Evolutionary conservation across 1,284 basidiomycete species (phyloP).

Genomic region (Ustilago vetiveriae): DNA sequence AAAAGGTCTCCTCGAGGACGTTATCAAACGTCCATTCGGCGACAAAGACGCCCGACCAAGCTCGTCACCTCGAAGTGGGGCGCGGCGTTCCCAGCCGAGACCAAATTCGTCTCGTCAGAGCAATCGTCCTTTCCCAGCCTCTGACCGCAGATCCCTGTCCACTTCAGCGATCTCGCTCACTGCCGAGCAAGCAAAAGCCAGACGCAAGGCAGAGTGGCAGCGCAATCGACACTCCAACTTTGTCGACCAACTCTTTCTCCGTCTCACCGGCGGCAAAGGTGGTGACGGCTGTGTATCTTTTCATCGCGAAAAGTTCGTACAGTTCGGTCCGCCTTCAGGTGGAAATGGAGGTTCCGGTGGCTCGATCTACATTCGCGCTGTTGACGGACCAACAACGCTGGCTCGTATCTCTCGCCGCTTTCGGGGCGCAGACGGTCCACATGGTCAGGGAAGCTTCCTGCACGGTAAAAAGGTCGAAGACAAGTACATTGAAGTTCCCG

Average conservation of each 20-base stretch:
- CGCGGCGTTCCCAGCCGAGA: background rate
- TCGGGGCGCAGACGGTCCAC: constrained; percentile 55
- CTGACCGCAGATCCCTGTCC: constrained; percentile 4
- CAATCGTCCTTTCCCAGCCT: background rate
- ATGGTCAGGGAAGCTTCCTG: constrained; percentile 61
- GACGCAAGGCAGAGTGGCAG: constrained; percentile 56
- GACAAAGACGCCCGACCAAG: background rate
- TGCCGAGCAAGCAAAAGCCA: constrained; percentile 30
- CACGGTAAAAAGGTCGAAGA: constrained; percentile 56
- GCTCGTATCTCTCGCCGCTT: constrained; percentile 53
- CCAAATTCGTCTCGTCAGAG: background rate
- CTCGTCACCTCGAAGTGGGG: background rate
- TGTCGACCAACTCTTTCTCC: constrained; percentile 57
- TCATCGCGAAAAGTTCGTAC: constrained; percentile 64
- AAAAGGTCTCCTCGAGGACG: constrained; percentile 1
- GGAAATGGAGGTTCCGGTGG: constrained; percentile 64
- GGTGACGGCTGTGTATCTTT: constrained; percentile 66
- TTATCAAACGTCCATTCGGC: background rate
- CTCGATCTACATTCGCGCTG: constrained; percentile 56
- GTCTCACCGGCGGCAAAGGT: constrained; percentile 57
- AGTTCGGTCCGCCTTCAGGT: constrained; percentile 65
- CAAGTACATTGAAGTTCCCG: constrained; percentile 60
- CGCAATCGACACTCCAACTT: constrained; percentile 55
- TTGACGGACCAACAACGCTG: constrained; percentile 52
- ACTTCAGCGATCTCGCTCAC: constrained; percentile 8